phyloP scores from a whole-genome alignment of 768 basidiomycete genomes.

The Dendrothele bispora region DNA sequence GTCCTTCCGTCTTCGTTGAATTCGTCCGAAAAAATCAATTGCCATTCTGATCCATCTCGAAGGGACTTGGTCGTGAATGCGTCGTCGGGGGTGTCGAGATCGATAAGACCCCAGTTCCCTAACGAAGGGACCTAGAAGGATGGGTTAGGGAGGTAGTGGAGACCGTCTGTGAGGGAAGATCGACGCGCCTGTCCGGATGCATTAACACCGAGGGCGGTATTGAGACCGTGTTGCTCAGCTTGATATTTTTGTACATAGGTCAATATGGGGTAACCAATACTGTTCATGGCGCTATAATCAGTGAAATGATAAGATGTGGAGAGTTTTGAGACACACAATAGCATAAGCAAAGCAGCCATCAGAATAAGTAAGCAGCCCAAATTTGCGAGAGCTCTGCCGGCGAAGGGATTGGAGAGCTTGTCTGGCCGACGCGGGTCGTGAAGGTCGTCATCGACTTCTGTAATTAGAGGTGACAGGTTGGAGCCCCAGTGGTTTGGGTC shows the following conservation, averaged over 20 bases:
- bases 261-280: conserved; percentile 50
- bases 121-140: conserved; percentile 60
- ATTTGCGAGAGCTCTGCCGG: conserved; percentile 67
- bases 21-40: conserved; percentile 79
- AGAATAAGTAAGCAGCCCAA: conserved; percentile 67
- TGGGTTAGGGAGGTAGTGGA: background rate
- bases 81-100: conserved; percentile 56
- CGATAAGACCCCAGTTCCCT: conserved; percentile 59
- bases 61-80: conserved; percentile 55
- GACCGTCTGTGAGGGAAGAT: conserved; percentile 16
- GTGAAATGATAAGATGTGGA: background rate
- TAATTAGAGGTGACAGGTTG: conserved; percentile 49
- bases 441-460: conserved; percentile 71
- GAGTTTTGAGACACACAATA: conserved; percentile 70
- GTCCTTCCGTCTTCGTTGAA: conserved; percentile 75
- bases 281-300: conserved; percentile 13
- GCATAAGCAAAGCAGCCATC: conserved; percentile 42
- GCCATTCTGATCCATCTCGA: conserved; percentile 53
- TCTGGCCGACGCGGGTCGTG: conserved; percentile 59
- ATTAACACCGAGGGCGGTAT: conserved; percentile 62
- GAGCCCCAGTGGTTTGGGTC: conserved; percentile 71
- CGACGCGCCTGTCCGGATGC: conserved; percentile 57
- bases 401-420: conserved; percentile 46
- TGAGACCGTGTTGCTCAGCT: conserved; percentile 32
- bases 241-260: conserved; percentile 22